Base-by-base conservation (phyloP, 2,329 filamentous ascomycete species). In the Pyrenochaeta sp. region DNA sequence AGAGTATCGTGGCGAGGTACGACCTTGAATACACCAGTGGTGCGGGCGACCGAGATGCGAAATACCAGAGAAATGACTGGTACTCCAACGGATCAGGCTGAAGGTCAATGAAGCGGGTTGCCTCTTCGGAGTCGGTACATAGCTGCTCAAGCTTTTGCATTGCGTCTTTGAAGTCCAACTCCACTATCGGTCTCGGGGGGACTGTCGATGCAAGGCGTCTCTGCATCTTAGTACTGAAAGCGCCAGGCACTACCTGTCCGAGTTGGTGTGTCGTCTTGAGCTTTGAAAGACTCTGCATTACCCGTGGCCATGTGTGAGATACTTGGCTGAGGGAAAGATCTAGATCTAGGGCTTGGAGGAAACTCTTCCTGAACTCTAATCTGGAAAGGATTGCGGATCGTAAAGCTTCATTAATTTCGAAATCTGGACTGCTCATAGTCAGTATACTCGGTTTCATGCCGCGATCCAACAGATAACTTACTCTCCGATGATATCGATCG, bases 161-260 rank as follows among this genome's bases (percentile, higher is more conserved):
- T 0, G 91, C 88, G 59, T 90, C 85, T 10, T 86, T 81, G 56
- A 89, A 87, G 18, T 81, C 83, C 3, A 92, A 76, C 39, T 90
- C 81, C 8, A 96, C 89, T 58, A 96, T 93, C 0, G 93, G 92
- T 7, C 93, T 83, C 6, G 94, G 94, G 3, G 94, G 94, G 60
- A 96, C 92, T 0, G 91, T 96, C 57, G 91, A 96, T 1, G 94
- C 92, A 21, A 99, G 78, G 51, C 88, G 88, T n/a, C 92, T 83
- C 66, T 99, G 94, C 24, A 97, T 81, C 65, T 96, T 96, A 17
- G 84, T 83, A 59, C 90, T 96, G 68, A 96, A 97, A 0, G 92
- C 85, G n/a, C 86, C 85, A 0, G 85, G 81, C 0, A 95, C 84
- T 0, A 82, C 71, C 36, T 79, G 84, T 0, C 84, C 88, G 3